Percentiles rank a stretch among this genome's conserved stretches.
Evolutionary conservation across 805 yeast genomes (phyloP).

Genomic region (Starmera caribaea): DNA sequence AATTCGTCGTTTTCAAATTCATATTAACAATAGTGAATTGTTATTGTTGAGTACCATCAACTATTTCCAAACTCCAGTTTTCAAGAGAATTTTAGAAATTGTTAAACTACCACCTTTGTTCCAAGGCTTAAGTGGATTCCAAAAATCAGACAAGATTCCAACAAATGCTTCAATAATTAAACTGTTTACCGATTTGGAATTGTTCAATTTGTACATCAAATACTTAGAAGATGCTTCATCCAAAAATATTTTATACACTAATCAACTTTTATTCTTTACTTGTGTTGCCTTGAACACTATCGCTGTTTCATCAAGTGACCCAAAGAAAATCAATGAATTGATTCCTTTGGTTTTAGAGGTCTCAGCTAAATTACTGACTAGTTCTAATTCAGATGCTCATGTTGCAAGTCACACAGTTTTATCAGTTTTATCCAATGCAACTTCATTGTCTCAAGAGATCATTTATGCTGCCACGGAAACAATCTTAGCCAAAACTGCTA

Average conservation of each 20-base stretch:
- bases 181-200: constrained; percentile 60
- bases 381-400: constrained; percentile 50
- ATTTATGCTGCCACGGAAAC: constrained; percentile 54
- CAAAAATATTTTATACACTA: constrained; percentile 50
- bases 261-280: constrained; percentile 70
- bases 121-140: constrained; percentile 59
- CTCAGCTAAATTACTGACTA: constrained; percentile 43
- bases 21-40: constrained; percentile 68
- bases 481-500: constrained; percentile 36
- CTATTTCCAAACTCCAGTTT: constrained; percentile 66
- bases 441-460: constrained; percentile 49
- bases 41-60: constrained; percentile 69
- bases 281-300: constrained; percentile 62
- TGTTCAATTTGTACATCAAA: constrained; percentile 56
- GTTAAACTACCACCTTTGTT: constrained; percentile 74
- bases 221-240: constrained; percentile 35
- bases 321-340: constrained; percentile 33
- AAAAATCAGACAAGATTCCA: constrained; percentile 54
- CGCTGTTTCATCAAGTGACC: constrained; percentile 37
- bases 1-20: constrained; percentile 81
- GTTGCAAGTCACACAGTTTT: constrained; percentile 77
- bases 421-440: constrained; percentile 67
- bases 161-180: constrained; percentile 60
- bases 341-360: constrained; percentile 52
- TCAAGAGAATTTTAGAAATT: constrained; percentile 66